Evolutionary conservation across 768 basidiomycete genomes (phyloP).

Genomic region (Brasilioporus rufonigricans): DNA sequence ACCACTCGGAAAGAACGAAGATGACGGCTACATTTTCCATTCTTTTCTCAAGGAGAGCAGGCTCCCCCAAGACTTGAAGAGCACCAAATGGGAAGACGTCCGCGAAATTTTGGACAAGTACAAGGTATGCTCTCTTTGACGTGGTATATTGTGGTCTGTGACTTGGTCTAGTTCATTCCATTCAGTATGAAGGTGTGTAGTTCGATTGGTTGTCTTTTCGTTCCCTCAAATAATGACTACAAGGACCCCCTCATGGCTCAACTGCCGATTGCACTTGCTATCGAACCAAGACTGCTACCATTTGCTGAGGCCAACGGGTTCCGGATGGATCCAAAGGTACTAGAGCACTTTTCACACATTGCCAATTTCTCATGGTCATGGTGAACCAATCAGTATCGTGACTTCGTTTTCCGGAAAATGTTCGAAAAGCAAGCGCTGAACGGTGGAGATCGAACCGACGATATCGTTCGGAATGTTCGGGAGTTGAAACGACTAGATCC

Average conservation of each 20-base stretch:
- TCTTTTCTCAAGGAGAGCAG: constrained; percentile 69
- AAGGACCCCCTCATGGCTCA: constrained; percentile 78
- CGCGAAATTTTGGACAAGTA: constrained; percentile 68
- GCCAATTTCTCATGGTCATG: constrained; percentile 17
- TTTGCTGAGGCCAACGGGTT: constrained; percentile 74
- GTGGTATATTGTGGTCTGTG: constrained; percentile 6
- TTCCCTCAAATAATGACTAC: constrained; percentile 4
- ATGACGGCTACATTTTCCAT: constrained; percentile 67
- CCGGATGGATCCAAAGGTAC: constrained; percentile 72
- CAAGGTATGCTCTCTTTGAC: constrained; percentile 42
- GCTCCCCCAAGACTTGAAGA: constrained; percentile 56
- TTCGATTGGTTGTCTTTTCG: not conserved
- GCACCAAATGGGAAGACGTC: constrained; percentile 61
- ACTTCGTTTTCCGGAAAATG: constrained; percentile 87
- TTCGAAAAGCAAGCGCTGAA: constrained; percentile 56
- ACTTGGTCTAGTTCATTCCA: constrained; percentile 63
- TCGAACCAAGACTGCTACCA: constrained; percentile 73
- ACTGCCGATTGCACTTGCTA: constrained; percentile 72
- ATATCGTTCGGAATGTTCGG: constrained; percentile 67
- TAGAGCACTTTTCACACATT: constrained; percentile 2
- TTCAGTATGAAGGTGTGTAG: constrained; percentile 62
- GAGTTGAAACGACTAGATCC: constrained; percentile 69
- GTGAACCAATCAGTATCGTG: constrained; percentile 55
- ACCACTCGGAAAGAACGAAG: constrained; percentile 68
- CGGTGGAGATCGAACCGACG: constrained; percentile 53